Conservation (phyloP, 2,329 filamentous ascomycete genomes). For the Ceratocystis harringtonii region DNA sequence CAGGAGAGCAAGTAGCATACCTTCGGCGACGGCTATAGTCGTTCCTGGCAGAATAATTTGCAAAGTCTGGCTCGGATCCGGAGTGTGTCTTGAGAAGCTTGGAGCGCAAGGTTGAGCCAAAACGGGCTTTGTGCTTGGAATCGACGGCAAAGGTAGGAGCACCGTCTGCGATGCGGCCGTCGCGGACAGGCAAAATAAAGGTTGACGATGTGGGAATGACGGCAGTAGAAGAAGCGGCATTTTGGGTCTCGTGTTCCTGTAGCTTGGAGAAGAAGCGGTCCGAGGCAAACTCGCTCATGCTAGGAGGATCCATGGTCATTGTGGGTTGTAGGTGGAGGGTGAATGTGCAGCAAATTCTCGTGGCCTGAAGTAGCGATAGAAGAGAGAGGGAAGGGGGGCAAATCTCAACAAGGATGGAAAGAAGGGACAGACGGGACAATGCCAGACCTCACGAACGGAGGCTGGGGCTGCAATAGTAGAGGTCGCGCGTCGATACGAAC, state of each 20-base stretch:
- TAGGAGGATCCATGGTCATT: constrained; percentile 41
- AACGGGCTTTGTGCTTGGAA: constrained; percentile 29
- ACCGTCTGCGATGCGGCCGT: constrained; percentile 22
- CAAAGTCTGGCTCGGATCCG: constrained; percentile 1
- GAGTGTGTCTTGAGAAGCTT: constrained; percentile 23
- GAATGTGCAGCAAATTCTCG: constrained; percentile 11
- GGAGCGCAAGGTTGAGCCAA: constrained; percentile 28
- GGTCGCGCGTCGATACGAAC: background rate
- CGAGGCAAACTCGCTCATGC: constrained; percentile 52
- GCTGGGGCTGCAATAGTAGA: background rate
- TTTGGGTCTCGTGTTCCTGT: constrained; percentile 29
- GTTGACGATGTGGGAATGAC: constrained; percentile 22
- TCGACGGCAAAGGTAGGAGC: constrained; percentile 23
- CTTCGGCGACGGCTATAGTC: background rate
- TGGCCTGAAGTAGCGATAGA: constrained; percentile 10
- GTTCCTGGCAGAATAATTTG: background rate
- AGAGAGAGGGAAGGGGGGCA: constrained; percentile 20
- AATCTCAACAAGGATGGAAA: constrained; percentile 19
- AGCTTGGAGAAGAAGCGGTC: constrained; percentile 49
- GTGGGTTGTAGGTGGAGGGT: background rate
- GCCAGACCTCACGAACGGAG: constrained; percentile 15
- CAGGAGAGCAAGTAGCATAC: background rate
- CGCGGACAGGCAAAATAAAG: constrained; percentile 37
- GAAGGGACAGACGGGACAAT: constrained; percentile 16
- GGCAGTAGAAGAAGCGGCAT: constrained; percentile 27